These are phyloP conservation scores for Escallonia herrerae DNA, from an alignment of 129 eudicot genomes.

Conservation along the genomic window DNA sequence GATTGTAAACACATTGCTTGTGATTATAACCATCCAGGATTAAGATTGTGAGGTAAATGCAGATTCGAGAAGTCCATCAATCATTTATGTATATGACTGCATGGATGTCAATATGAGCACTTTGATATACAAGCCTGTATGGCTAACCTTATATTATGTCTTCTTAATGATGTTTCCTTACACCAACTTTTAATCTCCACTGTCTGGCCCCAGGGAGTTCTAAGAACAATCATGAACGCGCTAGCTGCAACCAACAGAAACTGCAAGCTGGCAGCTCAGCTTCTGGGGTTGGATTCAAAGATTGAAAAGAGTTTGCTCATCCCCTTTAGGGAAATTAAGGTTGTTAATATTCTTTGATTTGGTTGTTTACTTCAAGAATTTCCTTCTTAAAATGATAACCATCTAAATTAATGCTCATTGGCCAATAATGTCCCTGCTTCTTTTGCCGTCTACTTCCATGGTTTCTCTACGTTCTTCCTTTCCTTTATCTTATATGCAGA, in stretches of 20 bases:
- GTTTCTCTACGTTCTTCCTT: slow-evolving; percentile 1
- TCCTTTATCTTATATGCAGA: neutral
- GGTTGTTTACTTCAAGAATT: neutral
- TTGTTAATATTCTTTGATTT: slow-evolving; percentile 1
- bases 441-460: neutral
- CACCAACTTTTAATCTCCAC: too few species aligned
- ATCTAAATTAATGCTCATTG: neutral
- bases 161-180: too few species aligned
- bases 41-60: too few species aligned
- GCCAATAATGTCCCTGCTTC: neutral
- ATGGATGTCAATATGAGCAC: too few species aligned
- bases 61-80: too few species aligned
- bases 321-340: slow-evolving; percentile 99
- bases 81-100: too few species aligned
- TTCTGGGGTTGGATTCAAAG: slow-evolving; percentile 89
- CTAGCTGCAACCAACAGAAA: slow-evolving; percentile 96
- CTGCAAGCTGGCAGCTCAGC: slow-evolving; percentile 80
- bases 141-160: too few species aligned
- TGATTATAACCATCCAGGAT: too few species aligned
- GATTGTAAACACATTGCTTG: too few species aligned
- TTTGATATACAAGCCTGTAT: too few species aligned
- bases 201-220: too few species aligned
- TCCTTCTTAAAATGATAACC: neutral
- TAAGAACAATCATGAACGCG: slow-evolving; percentile 65
- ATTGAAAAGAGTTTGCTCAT: slow-evolving; percentile 91